Evolutionary conservation across 352 stramenopile genomes (phyloP).

Genomic region (Thraustochytrium striatum): DNA sequence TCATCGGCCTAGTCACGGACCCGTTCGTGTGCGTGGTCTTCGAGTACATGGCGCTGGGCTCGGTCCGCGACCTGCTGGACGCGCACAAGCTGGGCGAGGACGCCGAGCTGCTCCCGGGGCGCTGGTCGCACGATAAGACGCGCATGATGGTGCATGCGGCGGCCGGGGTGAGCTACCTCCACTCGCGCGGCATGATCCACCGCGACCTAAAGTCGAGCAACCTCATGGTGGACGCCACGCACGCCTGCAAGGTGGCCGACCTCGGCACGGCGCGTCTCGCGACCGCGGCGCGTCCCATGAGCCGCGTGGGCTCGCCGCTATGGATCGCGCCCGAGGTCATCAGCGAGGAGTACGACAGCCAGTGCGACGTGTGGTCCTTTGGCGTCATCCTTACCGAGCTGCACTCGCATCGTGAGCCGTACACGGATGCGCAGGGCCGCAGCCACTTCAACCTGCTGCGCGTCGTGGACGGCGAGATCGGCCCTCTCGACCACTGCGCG

Average conservation of each 20-base stretch:
- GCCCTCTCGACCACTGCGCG: constrained; percentile 27
- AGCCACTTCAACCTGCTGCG: constrained; percentile 33
- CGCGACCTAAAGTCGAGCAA: constrained; percentile 57
- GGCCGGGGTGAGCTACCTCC: constrained; percentile 46
- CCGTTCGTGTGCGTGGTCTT: constrained; percentile 47
- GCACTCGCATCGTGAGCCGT: constrained; percentile 41
- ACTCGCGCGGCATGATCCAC: constrained; percentile 52
- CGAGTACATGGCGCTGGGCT: constrained; percentile 46
- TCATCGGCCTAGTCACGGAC: constrained; percentile 40
- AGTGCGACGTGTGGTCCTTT: constrained; percentile 50
- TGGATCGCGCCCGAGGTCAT: constrained; percentile 49
- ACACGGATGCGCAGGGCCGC: constrained; percentile 24
- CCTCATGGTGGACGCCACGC: constrained; percentile 61
- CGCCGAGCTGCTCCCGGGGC: no score
- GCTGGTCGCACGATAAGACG: constrained; percentile 45
- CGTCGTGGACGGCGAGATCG: constrained; percentile 32
- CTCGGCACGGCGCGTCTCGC: constrained; percentile 40
- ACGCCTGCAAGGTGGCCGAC: constrained; percentile 44
- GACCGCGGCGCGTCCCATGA: constrained; percentile 1
- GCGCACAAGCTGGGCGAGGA: neutral
- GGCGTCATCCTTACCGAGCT: constrained; percentile 47
- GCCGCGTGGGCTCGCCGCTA: constrained; percentile 41
- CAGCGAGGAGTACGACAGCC: constrained; percentile 22
- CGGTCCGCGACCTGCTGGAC: constrained; percentile 42
- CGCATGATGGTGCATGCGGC: constrained; percentile 44